A percentile compares a stretch with the other conserved stretches of the same genome.
Conservation (phyloP, 306 rosid genomes). For the Cicer bijugum region DNA sequence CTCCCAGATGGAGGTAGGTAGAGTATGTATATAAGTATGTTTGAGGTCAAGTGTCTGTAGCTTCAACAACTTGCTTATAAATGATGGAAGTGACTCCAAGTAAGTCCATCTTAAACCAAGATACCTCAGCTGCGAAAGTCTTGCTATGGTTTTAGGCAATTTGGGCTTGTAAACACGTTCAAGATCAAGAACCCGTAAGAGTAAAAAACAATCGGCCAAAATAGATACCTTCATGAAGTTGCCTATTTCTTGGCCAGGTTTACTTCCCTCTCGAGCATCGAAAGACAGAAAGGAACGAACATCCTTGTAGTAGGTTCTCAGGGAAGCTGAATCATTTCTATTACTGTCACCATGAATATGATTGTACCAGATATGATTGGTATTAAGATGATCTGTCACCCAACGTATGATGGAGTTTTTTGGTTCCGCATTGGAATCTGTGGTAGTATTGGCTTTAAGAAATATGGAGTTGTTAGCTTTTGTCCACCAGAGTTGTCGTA, state of each 20-base stretch:
- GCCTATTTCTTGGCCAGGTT: slow-evolving; percentile 47
- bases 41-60: slow-evolving; percentile 57
- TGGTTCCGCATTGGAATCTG: not conserved
- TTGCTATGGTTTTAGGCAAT: slow-evolving; percentile 45
- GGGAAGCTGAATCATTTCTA: not conserved
- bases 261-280: slow-evolving; percentile 47
- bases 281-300: slow-evolving; percentile 42
- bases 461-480: not conserved
- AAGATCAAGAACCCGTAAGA: slow-evolving; percentile 52
- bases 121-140: slow-evolving; percentile 46
- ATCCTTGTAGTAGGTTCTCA: not conserved
- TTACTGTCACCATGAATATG: slow-evolving; percentile 27
- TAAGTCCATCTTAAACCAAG: slow-evolving; percentile 56
- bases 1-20: slow-evolving; percentile 50
- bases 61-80: slow-evolving; percentile 39
- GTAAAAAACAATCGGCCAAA: not conserved
- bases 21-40: slow-evolving; percentile 44
- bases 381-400: slow-evolving; percentile 25
- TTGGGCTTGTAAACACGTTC: slow-evolving; percentile 51
- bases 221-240: slow-evolving; percentile 35
- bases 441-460: not conserved
- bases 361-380: not conserved
- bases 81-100: slow-evolving; percentile 46
- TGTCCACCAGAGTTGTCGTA: slow-evolving; percentile 9
- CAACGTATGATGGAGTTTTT: not conserved